Base-by-base conservation (phyloP, 768 basidiomycete genomes). In the Suillus occidentalis region DNA sequence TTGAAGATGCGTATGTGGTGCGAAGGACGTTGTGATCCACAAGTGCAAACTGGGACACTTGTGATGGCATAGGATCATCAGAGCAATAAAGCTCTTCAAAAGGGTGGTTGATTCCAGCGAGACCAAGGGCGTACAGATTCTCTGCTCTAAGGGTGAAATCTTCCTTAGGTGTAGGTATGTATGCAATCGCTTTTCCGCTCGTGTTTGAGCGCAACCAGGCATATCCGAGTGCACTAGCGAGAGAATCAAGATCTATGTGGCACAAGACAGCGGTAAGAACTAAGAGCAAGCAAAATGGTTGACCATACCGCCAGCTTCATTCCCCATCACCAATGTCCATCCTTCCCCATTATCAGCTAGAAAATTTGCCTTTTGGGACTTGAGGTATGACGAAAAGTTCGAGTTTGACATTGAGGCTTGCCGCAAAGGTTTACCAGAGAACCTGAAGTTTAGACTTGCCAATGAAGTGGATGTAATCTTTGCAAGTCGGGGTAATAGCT, bases 271-370 rank as follows among this genome's bases (percentile, higher is more conserved):
- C 13, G 34, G 34, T 10, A 25, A 28, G 59, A 34, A 61, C n/a
- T 61, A 18, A 31, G 55, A 61, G 57, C 36, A 37, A n/a, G 42
- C 22, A 14, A 42, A 28, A 61, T 31, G 60, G 50, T 31, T 55
- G 22, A 61, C 45, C 63, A 18, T 73, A 96, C 97, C 97, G 72
- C 96, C 96, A 16, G 97, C 94, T 77, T 99, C 97, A 75, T 99
- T 99, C 0, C 97, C 96, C 89, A 95, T 92, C 0, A 89, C 90
- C 6, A 97, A 82, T 0, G 87, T 90, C 96, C 95, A 99, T 56
- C 87, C 84, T 7, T 74, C 68, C 0, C 80, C 83, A 49, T 82
- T 81, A 58, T 88, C 90, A 20, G 70, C 72, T 25, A 95, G 75
- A 71, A 92, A 97, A 31, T 73, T 77, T 31, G 78, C 72, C 73